Percentiles rank a stretch among this genome's conserved stretches.
These are phyloP conservation scores for Suillus clintonianus DNA, from an alignment of 768 basidiomycete genomes.

Conservation along the genomic window DNA sequence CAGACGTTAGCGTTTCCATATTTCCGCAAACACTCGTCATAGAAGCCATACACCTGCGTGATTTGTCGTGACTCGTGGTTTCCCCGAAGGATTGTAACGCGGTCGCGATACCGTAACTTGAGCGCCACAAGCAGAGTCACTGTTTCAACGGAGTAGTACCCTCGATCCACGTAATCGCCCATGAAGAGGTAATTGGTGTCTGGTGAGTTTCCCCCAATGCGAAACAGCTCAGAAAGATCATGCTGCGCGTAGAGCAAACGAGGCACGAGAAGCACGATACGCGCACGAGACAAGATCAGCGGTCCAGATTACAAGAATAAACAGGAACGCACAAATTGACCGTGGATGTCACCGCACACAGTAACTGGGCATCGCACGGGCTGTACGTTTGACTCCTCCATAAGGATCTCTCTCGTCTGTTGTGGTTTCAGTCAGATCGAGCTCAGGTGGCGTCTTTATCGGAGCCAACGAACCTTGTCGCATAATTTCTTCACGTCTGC, in stretches of 20 bases:
- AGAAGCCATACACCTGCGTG: constrained; percentile 99
- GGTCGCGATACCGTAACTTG: constrained; percentile 97
- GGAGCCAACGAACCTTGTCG: constrained; percentile 80
- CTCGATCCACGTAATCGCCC: constrained; percentile 99
- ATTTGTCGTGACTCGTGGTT: constrained; percentile 99
- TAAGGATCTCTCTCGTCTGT: constrained; percentile 96
- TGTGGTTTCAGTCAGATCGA: constrained; percentile 18
- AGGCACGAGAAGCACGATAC: constrained; percentile 2
- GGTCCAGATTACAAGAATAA: constrained; percentile 16
- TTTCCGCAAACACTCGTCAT: constrained; percentile 99
- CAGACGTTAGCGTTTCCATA: constrained; percentile 99
- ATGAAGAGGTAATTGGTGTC: constrained; percentile 99
- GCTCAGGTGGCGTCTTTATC: constrained; percentile 9
- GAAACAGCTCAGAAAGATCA: constrained; percentile 97
- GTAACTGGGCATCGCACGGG: constrained; percentile 98
- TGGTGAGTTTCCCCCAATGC: constrained; percentile 97
- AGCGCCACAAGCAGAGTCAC: constrained; percentile 96
- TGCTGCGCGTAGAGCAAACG: constrained; percentile 61
- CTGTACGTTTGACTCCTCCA: constrained; percentile 99
- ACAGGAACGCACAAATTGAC: constrained; percentile 88
- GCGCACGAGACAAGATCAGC: constrained; percentile 25
- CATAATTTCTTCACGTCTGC: constrained; percentile 96
- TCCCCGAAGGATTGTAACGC: constrained; percentile 95
- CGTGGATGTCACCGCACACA: constrained; percentile 99
- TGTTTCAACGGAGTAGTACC: constrained; percentile 99